Percentiles rank a stretch among this genome's conserved stretches.
phyloP scores from a whole-genome alignment of 345 rosid genomes.

The Citrus australasica region DNA sequence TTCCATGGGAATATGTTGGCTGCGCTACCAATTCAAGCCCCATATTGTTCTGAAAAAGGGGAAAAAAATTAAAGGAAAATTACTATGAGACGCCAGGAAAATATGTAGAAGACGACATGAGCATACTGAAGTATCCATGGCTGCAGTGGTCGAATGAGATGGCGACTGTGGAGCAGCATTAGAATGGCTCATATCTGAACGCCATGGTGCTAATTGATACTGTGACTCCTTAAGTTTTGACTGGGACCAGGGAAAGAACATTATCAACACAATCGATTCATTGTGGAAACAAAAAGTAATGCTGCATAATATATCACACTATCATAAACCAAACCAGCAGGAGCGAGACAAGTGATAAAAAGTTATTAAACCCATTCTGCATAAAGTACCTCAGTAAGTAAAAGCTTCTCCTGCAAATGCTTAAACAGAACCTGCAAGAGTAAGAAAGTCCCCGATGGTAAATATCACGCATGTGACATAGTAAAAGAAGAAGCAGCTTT shows the following conservation, averaged over 20 bases:
- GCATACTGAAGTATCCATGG: constrained; percentile 48
- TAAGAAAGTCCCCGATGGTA: constrained; percentile 7
- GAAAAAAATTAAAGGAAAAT: constrained; percentile 24
- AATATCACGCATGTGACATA: constrained; percentile 15
- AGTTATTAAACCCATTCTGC: constrained; percentile 19
- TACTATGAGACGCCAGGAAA: constrained; percentile 1
- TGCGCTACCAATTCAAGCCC: constrained; percentile 66
- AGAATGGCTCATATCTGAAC: constrained; percentile 57
- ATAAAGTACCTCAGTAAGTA: constrained; percentile 68
- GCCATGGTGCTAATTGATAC: constrained; percentile 83
- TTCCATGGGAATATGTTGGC: constrained; percentile 46
- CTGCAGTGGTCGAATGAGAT: constrained; percentile 52
- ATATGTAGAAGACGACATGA: constrained; percentile 23
- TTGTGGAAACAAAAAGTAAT: constrained; percentile 16
- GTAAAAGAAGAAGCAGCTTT: background rate
- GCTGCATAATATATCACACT: constrained; percentile 19
- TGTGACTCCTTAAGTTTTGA: constrained; percentile 86
- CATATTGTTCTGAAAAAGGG: constrained; percentile 46
- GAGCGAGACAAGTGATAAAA: constrained; percentile 22
- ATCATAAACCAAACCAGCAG: constrained; percentile 16
- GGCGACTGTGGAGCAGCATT: constrained; percentile 51
- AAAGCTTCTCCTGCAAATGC: constrained; percentile 88
- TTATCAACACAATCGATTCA: constrained; percentile 27
- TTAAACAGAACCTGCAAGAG: constrained; percentile 74
- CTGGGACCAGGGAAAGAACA: constrained; percentile 41